Conservation (phyloP, 768 basidiomycete genomes). For the Lentinula lateritia region DNA sequence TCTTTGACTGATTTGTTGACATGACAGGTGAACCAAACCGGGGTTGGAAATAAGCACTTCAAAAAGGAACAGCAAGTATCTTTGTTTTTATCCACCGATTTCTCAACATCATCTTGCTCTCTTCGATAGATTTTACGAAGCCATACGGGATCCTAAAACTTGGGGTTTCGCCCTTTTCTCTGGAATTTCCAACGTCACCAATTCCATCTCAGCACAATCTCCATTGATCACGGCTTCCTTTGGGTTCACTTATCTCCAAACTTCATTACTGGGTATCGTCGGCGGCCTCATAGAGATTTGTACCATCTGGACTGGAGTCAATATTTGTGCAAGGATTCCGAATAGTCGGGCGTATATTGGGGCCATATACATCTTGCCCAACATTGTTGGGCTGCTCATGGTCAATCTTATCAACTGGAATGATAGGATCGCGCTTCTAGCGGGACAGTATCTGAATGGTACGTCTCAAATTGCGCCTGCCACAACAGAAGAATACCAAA, state of each 20-base stretch:
- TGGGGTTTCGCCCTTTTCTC: conserved; percentile 73
- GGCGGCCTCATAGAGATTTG: conserved; percentile 59
- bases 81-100: neutral
- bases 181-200: conserved; percentile 59
- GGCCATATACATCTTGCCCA: conserved; percentile 55
- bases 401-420: conserved; percentile 61
- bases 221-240: conserved; percentile 55
- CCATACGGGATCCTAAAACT: conserved; percentile 63
- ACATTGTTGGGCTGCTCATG: conserved; percentile 56
- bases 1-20: neutral
- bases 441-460: conserved; percentile 48
- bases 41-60: conserved; percentile 77
- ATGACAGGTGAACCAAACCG: conserved; percentile 67
- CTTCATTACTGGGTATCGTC: conserved; percentile 65
- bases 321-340: conserved; percentile 18
- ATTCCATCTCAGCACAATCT: conserved; percentile 34
- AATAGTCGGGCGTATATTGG: conserved; percentile 60
- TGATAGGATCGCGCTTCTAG: conserved; percentile 56
- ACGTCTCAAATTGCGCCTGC: neutral
- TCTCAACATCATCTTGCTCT: neutral
- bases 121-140: conserved; percentile 54
- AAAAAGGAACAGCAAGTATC: conserved; percentile 68
- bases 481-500: neutral
- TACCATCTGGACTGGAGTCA: conserved; percentile 65
- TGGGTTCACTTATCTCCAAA: conserved; percentile 59